Conservation (phyloP, 768 basidiomycete species). For the Hygrophorus russula region DNA sequence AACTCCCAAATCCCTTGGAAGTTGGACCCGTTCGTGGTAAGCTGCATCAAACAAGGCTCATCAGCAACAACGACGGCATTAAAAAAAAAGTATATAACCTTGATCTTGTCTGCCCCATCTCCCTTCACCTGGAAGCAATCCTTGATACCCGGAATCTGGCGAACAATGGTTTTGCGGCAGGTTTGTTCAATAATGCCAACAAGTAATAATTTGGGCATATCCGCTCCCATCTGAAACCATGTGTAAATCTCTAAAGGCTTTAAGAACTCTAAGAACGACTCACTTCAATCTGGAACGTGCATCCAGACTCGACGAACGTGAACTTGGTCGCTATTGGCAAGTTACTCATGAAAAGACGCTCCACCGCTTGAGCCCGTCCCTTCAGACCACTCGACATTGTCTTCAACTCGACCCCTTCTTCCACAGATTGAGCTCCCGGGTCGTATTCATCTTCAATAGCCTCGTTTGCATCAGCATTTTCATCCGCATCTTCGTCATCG, state of each 20-base stretch:
- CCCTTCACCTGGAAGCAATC: conserved; percentile 76
- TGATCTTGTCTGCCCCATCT: conserved; percentile 42
- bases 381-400: conserved; percentile 19
- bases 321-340: conserved; percentile 65
- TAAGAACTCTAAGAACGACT: conserved; percentile 15
- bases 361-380: conserved; percentile 30
- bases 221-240: conserved; percentile 61
- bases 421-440: conserved; percentile 32
- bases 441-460: conserved; percentile 56
- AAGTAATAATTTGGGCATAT: conserved; percentile 86
- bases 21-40: conserved; percentile 91
- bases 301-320: conserved; percentile 51
- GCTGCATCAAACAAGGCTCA: conserved; percentile 23
- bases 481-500: conserved; percentile 49
- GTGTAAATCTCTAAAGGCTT: neutral
- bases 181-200: conserved; percentile 88
- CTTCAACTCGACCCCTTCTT: conserved; percentile 7
- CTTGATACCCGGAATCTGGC: conserved; percentile 81
- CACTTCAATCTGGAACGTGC: conserved; percentile 80
- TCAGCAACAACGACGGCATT: neutral
- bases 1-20: conserved; percentile 83
- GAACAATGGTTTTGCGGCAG: conserved; percentile 75
- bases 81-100: conserved; percentile 25
- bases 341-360: conserved; percentile 42
- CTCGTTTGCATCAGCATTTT: conserved; percentile 38